Percentiles rank a stretch among this genome's conserved stretches.
Evolutionary conservation across 495 filamentous ascomycete genomes (phyloP).

Genomic region (Niebla homalea): DNA sequence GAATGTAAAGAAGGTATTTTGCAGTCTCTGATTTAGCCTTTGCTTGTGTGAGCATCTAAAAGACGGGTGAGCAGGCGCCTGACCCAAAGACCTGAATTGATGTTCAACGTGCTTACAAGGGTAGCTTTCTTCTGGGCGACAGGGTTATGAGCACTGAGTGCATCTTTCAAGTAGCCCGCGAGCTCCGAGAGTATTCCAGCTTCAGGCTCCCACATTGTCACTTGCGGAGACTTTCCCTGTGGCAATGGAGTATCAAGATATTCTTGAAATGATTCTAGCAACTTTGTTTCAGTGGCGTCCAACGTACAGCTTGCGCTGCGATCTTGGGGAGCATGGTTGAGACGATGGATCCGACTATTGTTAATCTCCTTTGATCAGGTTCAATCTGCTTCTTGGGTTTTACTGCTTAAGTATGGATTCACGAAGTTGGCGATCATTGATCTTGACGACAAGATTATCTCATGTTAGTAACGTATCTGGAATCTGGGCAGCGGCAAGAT

Average conservation of each 20-base stretch:
- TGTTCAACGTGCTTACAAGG: constrained; percentile 38
- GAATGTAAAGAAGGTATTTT: constrained; percentile 89
- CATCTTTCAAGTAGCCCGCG: constrained; percentile 78
- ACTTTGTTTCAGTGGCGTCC: neutral
- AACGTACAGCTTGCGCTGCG: neutral
- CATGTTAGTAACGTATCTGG: too few relatives aligned
- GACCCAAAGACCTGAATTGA: neutral
- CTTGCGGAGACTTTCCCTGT: neutral
- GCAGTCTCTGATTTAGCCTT: constrained; percentile 85
- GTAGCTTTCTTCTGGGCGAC: constrained; percentile 70
- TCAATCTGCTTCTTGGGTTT: neutral
- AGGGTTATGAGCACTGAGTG: constrained; percentile 69
- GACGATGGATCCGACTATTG: neutral
- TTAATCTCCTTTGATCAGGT: neutral
- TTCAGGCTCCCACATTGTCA: constrained; percentile 71
- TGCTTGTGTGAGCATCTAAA: constrained; percentile 86
- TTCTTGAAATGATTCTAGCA: neutral
- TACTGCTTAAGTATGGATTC: too few relatives aligned
- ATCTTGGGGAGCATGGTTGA: neutral
- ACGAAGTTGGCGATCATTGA: too few relatives aligned
- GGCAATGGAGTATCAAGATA: neutral
- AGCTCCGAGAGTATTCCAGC: constrained; percentile 78
- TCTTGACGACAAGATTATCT: too few relatives aligned
- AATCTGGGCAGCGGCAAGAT: too few relatives aligned
- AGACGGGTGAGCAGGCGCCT: neutral